A percentile compares a stretch with the other conserved stretches of the same genome.
Conservation (phyloP, 306 rosid species). For the Crotalaria pallida region DNA sequence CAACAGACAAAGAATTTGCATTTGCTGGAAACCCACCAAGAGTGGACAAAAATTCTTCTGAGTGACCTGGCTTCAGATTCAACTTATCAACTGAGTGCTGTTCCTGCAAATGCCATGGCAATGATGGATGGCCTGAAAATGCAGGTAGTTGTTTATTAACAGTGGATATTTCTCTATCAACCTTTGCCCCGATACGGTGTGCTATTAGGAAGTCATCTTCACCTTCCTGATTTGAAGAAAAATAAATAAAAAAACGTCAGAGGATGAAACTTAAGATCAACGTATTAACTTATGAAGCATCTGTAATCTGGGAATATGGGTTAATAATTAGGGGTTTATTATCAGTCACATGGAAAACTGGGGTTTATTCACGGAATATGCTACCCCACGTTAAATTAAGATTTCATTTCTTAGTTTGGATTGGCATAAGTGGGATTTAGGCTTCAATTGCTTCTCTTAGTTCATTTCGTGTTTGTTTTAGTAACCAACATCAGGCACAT, state of each 20-base stretch:
- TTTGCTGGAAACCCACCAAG: constrained; percentile 37
- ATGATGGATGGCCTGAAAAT: constrained; percentile 38
- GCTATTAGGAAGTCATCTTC: constrained; percentile 43
- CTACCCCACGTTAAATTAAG: constrained; percentile 2
- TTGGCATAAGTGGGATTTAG: not conserved
- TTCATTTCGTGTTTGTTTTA: not conserved
- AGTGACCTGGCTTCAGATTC: constrained; percentile 41
- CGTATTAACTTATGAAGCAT: not conserved
- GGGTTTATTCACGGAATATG: not conserved
- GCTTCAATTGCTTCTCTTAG: not conserved
- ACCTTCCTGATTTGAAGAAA: constrained; percentile 47
- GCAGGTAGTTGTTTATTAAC: constrained; percentile 57
- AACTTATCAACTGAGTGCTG: constrained; percentile 40
- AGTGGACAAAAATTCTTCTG: constrained; percentile 46
- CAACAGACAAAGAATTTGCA: constrained; percentile 35
- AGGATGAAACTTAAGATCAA: not conserved
- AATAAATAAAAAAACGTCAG: not conserved
- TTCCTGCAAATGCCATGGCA: constrained; percentile 66
- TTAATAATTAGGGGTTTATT: not conserved
- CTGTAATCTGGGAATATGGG: not conserved
- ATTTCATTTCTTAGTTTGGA: not conserved
- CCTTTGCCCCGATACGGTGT: constrained; percentile 34
- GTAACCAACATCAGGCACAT: not conserved
- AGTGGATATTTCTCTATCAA: constrained; percentile 39
- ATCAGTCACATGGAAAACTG: not conserved